These are phyloP conservation scores for Solanum sejunctum DNA, from an alignment of 257 asterid species.

Conservation along the genomic window DNA sequence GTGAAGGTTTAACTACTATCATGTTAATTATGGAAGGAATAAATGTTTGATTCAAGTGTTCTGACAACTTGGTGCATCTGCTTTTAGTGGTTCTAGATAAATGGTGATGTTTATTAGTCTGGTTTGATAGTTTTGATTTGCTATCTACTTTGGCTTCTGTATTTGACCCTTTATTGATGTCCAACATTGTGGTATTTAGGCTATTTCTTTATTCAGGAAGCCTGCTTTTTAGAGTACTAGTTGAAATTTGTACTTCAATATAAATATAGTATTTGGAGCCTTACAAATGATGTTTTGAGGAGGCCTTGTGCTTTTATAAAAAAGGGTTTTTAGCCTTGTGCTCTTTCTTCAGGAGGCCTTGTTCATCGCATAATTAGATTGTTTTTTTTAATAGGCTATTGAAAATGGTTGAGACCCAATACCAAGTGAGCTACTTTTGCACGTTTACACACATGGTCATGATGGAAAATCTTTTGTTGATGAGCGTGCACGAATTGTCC, in stretches of 20 bases:
- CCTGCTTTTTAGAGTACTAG: not conserved
- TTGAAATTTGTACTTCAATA: not conserved
- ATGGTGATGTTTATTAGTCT: conserved; percentile 49
- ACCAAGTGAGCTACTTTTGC: no score
- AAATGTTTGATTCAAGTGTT: conserved; percentile 59
- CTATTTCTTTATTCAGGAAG: not conserved
- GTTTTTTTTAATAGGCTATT: no score
- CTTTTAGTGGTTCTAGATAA: conserved; percentile 53
- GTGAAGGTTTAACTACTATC: not conserved
- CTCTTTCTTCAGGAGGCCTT: no score
- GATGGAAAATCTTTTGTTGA: no score
- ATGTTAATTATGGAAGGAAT: conserved; percentile 29
- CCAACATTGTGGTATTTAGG: not conserved
- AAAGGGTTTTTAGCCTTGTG: no score
- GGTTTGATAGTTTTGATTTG: conserved; percentile 65
- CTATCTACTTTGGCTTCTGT: conserved; percentile 53
- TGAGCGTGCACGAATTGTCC: no score
- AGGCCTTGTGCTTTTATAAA: no score
- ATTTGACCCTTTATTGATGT: conserved; percentile 32
- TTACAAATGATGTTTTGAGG: not conserved
- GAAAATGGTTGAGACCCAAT: no score
- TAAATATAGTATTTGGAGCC: not conserved
- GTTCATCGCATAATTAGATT: no score
- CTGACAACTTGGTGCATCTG: conserved; percentile 57
- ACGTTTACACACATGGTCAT: no score